Evolutionary conservation across 208 protist species (phyloP).

Genomic region (Leishmania tarentolae): DNA sequence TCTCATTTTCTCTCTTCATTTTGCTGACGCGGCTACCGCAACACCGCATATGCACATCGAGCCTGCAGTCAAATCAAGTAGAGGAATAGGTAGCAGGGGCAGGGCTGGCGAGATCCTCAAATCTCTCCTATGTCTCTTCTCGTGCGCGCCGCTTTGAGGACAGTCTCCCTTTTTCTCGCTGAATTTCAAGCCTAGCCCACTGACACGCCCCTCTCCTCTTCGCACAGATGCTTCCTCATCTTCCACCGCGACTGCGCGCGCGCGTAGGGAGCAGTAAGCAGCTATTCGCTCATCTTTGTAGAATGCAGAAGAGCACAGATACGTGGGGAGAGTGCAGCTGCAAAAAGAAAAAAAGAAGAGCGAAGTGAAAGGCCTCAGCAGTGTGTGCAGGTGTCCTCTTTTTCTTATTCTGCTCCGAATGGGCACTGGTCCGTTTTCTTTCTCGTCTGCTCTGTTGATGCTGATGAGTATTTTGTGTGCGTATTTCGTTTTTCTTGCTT

Average conservation of each 20-base stretch:
- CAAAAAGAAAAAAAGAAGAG: background rate
- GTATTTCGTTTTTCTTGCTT: background rate
- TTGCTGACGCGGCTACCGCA: background rate
- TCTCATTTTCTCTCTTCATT: background rate
- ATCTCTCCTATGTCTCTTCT: background rate
- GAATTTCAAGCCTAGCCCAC: background rate
- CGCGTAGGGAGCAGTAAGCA: background rate
- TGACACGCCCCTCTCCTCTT: background rate
- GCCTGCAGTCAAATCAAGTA: background rate
- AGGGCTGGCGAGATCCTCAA: background rate
- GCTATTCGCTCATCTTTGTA: background rate
- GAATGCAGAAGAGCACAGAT: background rate
- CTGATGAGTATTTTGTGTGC: background rate
- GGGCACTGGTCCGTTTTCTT: background rate
- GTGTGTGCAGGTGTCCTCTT: too few relatives aligned
- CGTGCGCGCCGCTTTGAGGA: background rate
- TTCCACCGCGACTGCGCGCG: background rate
- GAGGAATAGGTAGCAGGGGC: too few relatives aligned
- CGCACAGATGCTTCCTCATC: background rate
- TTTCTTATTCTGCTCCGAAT: background rate
- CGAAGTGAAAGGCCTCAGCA: background rate
- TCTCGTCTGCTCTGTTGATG: background rate
- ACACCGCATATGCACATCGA: background rate
- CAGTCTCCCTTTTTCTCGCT: too few relatives aligned
- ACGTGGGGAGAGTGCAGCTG: background rate